These are phyloP conservation scores for Microdochium nivale DNA, from an alignment of 2,329 filamentous ascomycete species.

Conservation along the genomic window DNA sequence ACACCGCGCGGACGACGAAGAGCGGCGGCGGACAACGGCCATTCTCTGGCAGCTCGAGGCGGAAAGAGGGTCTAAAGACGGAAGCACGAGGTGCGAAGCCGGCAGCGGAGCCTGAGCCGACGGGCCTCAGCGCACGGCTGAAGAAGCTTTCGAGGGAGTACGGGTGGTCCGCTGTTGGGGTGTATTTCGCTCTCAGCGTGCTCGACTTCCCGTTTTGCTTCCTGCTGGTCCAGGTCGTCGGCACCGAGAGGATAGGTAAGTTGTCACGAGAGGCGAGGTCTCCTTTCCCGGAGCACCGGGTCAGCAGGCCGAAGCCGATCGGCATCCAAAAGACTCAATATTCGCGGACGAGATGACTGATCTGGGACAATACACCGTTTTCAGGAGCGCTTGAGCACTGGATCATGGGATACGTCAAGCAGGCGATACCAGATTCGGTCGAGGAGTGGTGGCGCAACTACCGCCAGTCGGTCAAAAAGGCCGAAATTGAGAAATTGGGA, in stretches of 20 bases:
- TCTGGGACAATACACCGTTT: not conserved
- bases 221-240: slow-evolving; percentile 71
- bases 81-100: slow-evolving; percentile 16
- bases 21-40: not conserved
- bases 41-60: not conserved
- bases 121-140: slow-evolving; percentile 60
- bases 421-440: slow-evolving; percentile 50
- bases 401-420: slow-evolving; percentile 52
- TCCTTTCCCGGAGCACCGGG: not conserved
- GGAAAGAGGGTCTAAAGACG: not conserved
- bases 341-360: not conserved
- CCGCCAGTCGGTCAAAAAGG: slow-evolving; percentile 36
- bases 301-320: not conserved
- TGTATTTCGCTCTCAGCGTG: slow-evolving; percentile 75
- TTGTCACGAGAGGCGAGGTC: slow-evolving; percentile 18
- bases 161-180: slow-evolving; percentile 86
- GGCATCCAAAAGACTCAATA: not conserved
- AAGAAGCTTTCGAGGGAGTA: slow-evolving; percentile 86
- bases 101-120: slow-evolving; percentile 18
- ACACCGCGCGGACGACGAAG: not conserved
- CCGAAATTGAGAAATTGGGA: slow-evolving; percentile 32
- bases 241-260: slow-evolving; percentile 80
- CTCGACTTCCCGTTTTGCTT: slow-evolving; percentile 96
- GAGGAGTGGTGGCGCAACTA: slow-evolving; percentile 44
- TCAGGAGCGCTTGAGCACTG: slow-evolving; percentile 55